Evolutionary conservation across 73 alveolate species (phyloP).

Genomic region (Tetrahymena thermophila): DNA sequence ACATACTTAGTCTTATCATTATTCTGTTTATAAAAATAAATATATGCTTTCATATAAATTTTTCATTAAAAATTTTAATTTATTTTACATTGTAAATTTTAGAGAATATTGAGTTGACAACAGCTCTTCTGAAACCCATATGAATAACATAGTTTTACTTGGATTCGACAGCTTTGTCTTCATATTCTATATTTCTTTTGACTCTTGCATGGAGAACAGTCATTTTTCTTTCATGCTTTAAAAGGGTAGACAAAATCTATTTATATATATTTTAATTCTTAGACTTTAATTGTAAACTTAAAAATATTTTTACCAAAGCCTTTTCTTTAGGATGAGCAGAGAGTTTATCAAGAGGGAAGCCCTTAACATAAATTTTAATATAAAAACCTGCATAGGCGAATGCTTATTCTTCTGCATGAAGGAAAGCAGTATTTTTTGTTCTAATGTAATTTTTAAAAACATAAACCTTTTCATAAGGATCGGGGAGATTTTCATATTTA

Average conservation of each 20-base stretch:
- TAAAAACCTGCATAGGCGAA: constrained; percentile 15
- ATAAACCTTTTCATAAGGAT: constrained; percentile 75
- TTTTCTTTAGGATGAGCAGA: neutral
- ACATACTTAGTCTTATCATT: constrained; percentile 79
- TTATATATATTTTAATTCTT: neutral
- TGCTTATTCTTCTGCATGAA: constrained; percentile 7
- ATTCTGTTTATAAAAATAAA: constrained; percentile 4
- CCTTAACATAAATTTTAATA: constrained; percentile 44
- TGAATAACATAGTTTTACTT: constrained; percentile 72
- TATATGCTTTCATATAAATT: neutral
- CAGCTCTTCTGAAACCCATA: constrained; percentile 93
- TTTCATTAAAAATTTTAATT: neutral
- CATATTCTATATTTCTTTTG: constrained; percentile 63
- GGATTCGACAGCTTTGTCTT: constrained; percentile 48
- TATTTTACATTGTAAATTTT: constrained; percentile 40
- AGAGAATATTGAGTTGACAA: constrained; percentile 77
- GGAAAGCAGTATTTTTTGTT: constrained; percentile 7
- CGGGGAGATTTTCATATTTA: constrained; percentile 95
- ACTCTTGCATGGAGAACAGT: constrained; percentile 86
- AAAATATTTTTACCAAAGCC: neutral
- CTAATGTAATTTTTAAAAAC: constrained; percentile 57
- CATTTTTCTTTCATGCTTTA: constrained; percentile 94
- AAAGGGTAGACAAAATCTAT: constrained; percentile 80
- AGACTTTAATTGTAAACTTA: neutral
- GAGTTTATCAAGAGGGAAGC: constrained; percentile 32